Evolutionary conservation across 2,329 filamentous ascomycete species (phyloP).

Genomic region (Byssochlamys sp.): DNA sequence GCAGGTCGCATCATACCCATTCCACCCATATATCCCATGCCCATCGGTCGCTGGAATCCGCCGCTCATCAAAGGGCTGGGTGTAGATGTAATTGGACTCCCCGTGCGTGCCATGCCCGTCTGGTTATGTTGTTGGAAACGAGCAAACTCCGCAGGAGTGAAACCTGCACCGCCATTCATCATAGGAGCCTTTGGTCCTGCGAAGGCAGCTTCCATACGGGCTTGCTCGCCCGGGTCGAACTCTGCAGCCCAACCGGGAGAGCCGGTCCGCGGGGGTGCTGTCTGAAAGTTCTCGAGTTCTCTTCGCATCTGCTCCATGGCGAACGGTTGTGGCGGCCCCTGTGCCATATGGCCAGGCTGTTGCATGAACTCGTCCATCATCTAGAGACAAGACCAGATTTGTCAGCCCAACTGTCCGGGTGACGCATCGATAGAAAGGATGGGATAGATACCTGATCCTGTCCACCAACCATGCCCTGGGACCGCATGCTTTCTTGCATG

Average conservation of each 20-base stretch:
- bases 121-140: slow-evolving; percentile 69
- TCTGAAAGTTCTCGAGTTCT: slow-evolving; percentile 48
- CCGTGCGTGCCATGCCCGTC: slow-evolving; percentile 48
- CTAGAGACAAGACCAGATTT: slow-evolving; percentile 35
- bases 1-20: slow-evolving; percentile 40
- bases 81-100: slow-evolving; percentile 45
- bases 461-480: slow-evolving; percentile 55
- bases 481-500: slow-evolving; percentile 68
- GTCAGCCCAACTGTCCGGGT: not conserved
- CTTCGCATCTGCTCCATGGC: slow-evolving; percentile 58
- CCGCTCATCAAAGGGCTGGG: slow-evolving; percentile 54
- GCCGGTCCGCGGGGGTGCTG: slow-evolving; percentile 40
- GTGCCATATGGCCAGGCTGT: slow-evolving; percentile 55
- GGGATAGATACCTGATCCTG: slow-evolving; percentile 57
- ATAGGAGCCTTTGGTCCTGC: slow-evolving; percentile 40
- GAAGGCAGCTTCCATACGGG: slow-evolving; percentile 64
- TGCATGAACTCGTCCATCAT: slow-evolving; percentile 92
- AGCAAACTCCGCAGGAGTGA: slow-evolving; percentile 76
- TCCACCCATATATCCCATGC: slow-evolving; percentile 32
- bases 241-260: slow-evolving; percentile 56
- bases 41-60: slow-evolving; percentile 37
- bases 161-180: slow-evolving; percentile 46
- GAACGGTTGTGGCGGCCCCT: slow-evolving; percentile 48
- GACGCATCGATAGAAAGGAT: not conserved
- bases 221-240: slow-evolving; percentile 54